Evolutionary conservation across 345 rosid species (phyloP).

Genomic region (Rhizophora mangle): DNA sequence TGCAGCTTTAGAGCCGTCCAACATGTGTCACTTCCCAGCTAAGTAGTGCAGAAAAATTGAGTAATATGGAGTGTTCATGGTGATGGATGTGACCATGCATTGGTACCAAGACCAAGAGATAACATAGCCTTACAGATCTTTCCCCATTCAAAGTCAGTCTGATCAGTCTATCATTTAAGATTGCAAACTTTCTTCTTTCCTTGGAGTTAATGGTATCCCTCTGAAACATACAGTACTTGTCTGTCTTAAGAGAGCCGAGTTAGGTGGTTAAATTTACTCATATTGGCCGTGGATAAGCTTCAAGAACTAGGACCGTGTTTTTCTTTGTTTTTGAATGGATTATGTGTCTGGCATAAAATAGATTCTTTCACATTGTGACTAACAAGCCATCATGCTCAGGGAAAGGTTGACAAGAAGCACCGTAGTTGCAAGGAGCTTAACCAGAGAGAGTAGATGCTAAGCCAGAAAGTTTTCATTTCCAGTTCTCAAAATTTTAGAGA

Average conservation of each 20-base stretch:
- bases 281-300: neutral
- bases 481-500: too few relatives aligned
- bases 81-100: constrained; percentile 33
- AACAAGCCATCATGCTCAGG: too few relatives aligned
- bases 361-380: too few relatives aligned
- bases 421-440: too few relatives aligned
- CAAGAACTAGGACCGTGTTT: too few relatives aligned
- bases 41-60: constrained; percentile 12
- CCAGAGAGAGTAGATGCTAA: too few relatives aligned
- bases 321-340: too few relatives aligned
- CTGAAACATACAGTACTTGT: neutral
- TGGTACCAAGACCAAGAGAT: constrained; percentile 26
- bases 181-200: neutral
- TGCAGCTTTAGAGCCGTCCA: constrained; percentile 19
- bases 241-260: neutral
- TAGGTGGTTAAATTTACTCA: neutral
- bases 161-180: neutral
- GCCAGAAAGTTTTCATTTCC: too few relatives aligned
- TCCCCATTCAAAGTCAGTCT: constrained; percentile 9
- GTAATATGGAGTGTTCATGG: constrained; percentile 10
- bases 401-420: too few relatives aligned
- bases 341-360: too few relatives aligned
- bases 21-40: constrained; percentile 6
- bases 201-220: neutral
- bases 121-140: constrained; percentile 5